These are phyloP conservation scores for Gymnopilus dilepis DNA, from an alignment of 768 basidiomycete genomes.

Conservation along the genomic window DNA sequence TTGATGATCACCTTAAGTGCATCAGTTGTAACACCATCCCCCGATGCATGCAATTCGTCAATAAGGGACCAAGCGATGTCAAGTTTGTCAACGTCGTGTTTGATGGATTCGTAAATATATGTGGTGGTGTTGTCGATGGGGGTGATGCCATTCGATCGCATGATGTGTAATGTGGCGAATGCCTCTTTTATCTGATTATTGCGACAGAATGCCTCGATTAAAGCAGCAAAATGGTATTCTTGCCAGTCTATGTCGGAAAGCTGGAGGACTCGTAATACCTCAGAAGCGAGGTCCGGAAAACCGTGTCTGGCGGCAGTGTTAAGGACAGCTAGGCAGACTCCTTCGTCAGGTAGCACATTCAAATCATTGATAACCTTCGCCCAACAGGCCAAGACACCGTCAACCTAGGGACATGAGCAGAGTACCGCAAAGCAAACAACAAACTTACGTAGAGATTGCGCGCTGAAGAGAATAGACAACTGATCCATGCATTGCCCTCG, in stretches of 20 bases:
- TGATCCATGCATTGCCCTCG: slow-evolving; percentile 62
- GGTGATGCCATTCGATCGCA: slow-evolving; percentile 58
- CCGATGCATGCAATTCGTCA: slow-evolving; percentile 61
- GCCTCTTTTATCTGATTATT: slow-evolving; percentile 66
- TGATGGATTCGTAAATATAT: slow-evolving; percentile 57
- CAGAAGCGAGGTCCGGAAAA: slow-evolving; percentile 69
- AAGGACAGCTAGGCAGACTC: slow-evolving; percentile 70
- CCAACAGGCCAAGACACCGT: slow-evolving; percentile 74
- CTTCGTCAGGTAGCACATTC: slow-evolving; percentile 72
- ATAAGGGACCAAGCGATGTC: slow-evolving; percentile 70
- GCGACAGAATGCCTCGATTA: slow-evolving; percentile 75
- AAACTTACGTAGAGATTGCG: slow-evolving; percentile 63
- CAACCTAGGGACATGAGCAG: slow-evolving; percentile 54
- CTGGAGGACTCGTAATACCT: slow-evolving; percentile 64
- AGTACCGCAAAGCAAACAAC: neutral
- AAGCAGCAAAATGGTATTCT: slow-evolving; percentile 80
- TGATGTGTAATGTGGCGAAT: slow-evolving; percentile 58
- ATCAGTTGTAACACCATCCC: slow-evolving; percentile 55
- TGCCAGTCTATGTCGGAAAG: slow-evolving; percentile 49
- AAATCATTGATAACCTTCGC: slow-evolving; percentile 55
- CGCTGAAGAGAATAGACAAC: slow-evolving; percentile 69
- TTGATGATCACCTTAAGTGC: slow-evolving; percentile 72
- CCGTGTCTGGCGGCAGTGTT: slow-evolving; percentile 77
- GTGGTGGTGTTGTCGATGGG: slow-evolving; percentile 57
- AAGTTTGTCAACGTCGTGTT: slow-evolving; percentile 52